Percentiles rank a stretch among this genome's conserved stretches.
These are phyloP conservation scores for Yamadazyma sp. DNA, from an alignment of 1,139 yeast species.

Conservation along the genomic window DNA sequence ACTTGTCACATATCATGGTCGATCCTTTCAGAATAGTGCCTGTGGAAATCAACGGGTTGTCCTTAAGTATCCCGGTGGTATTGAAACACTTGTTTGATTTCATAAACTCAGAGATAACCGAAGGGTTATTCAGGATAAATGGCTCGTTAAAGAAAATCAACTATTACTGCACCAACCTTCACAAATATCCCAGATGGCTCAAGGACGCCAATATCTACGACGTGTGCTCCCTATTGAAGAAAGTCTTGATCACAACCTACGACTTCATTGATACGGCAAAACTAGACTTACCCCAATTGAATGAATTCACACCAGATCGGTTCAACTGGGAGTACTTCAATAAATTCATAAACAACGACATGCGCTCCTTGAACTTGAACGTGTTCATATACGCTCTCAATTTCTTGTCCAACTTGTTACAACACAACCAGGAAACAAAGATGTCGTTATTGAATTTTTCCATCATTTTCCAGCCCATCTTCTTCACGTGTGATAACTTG, in stretches of 20 bases:
- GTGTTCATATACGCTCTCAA: slow-evolving; percentile 16
- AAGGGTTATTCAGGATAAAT: slow-evolving; percentile 30
- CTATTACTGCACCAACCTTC: slow-evolving; percentile 15
- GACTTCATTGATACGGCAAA: slow-evolving; percentile 12
- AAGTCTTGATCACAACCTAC: slow-evolving; percentile 15
- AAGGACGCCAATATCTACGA: slow-evolving; percentile 19
- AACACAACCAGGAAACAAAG: slow-evolving; percentile 13
- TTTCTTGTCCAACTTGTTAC: slow-evolving; percentile 10
- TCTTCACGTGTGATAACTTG: slow-evolving; percentile 16
- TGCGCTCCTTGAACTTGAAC: slow-evolving; percentile 9
- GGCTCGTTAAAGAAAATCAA: slow-evolving; percentile 27
- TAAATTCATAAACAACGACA: slow-evolving; percentile 12
- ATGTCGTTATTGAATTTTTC: slow-evolving; percentile 19
- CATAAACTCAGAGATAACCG: slow-evolving; percentile 20
- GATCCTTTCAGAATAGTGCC: slow-evolving; percentile 14
- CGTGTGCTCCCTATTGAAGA: slow-evolving; percentile 22
- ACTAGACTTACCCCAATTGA: slow-evolving; percentile 8
- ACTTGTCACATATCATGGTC: slow-evolving; percentile 9
- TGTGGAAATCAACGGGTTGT: slow-evolving; percentile 9
- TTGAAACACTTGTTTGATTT: slow-evolving; percentile 21
- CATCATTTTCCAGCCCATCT: slow-evolving; percentile 20
- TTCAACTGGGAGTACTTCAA: slow-evolving; percentile 15
- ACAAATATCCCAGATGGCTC: slow-evolving; percentile 16
- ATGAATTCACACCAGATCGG: slow-evolving; percentile 4
- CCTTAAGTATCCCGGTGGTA: slow-evolving; percentile 18